Evolutionary conservation across 257 asterid species (phyloP).

Genomic region (Solanum phureja): DNA sequence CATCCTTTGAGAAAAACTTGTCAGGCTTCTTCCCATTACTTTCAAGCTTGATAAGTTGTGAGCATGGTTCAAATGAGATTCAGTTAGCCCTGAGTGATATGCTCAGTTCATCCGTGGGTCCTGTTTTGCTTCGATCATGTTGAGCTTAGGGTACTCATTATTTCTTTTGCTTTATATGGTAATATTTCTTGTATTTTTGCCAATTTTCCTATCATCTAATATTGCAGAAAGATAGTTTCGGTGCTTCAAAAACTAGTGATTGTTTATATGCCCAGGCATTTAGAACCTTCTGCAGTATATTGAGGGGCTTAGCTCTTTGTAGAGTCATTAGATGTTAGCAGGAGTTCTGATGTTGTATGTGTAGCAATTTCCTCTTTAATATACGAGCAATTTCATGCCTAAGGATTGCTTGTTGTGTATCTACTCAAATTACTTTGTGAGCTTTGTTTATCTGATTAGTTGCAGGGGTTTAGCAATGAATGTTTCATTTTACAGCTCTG

Average conservation of each 20-base stretch:
- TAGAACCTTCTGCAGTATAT: conserved; percentile 14
- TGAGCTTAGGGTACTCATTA: conserved; percentile 26
- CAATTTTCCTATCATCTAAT: conserved; percentile 8
- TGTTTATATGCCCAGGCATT: conserved; percentile 19
- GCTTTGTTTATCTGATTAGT: background rate
- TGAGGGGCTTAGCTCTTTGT: conserved; percentile 14
- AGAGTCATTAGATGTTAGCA: conserved; percentile 20
- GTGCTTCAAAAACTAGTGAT: conserved; percentile 24
- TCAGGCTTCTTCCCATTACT: conserved; percentile 67
- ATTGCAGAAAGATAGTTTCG: conserved; percentile 29
- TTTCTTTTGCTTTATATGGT: conserved; percentile 29
- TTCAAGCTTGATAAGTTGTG: conserved; percentile 78
- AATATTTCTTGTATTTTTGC: background rate
- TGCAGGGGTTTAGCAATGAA: background rate
- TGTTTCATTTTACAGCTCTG: background rate
- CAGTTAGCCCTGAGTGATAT: conserved; percentile 80
- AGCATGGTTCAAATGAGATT: conserved; percentile 92
- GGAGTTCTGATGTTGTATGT: conserved; percentile 42
- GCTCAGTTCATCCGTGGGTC: conserved; percentile 79
- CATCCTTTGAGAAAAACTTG: conserved; percentile 71
- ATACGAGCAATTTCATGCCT: conserved; percentile 2
- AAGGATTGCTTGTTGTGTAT: background rate
- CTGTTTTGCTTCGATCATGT: conserved; percentile 68
- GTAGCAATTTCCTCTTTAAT: background rate
- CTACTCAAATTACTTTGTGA: background rate